Percentiles rank a stretch among this genome's conserved stretches.
Conservation (phyloP, 495 filamentous ascomycete species). For the Neurospora intermedia region DNA sequence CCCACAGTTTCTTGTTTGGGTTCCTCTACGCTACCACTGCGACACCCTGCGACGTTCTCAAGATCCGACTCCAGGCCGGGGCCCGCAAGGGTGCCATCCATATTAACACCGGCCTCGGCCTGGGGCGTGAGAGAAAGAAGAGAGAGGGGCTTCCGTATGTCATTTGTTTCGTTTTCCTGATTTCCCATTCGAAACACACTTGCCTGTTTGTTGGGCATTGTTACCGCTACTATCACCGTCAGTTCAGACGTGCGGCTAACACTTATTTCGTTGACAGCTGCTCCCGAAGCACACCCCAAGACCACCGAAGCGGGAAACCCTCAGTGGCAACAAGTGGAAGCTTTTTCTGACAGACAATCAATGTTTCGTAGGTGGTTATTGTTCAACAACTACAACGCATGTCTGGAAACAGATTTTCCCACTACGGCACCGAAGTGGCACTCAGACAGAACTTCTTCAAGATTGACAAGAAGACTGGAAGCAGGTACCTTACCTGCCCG, state of each 20-base stretch:
- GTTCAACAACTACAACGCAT: too few relatives aligned
- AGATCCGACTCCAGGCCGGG: neutral
- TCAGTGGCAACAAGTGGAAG: too few relatives aligned
- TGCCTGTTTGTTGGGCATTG: neutral
- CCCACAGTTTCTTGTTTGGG: neutral
- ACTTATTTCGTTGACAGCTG: neutral
- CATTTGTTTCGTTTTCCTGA: neutral
- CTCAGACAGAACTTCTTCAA: neutral
- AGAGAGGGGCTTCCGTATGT: neutral
- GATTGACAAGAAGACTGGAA: neutral
- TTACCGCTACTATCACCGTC: neutral
- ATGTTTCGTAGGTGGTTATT: too few relatives aligned
- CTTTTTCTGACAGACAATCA: too few relatives aligned
- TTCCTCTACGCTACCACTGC: neutral
- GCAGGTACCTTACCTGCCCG: too few relatives aligned
- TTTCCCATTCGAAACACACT: neutral
- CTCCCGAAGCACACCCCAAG: neutral
- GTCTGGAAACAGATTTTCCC: too few relatives aligned
- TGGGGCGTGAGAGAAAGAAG: neutral
- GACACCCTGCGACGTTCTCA: neutral
- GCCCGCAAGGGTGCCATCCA: neutral
- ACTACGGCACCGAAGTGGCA: too few relatives aligned
- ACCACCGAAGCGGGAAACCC: too few relatives aligned
- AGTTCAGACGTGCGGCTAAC: neutral
- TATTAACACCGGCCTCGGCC: neutral